Conservation (phyloP, 345 rosid genomes). For the Hypericum perforatum region DNA sequence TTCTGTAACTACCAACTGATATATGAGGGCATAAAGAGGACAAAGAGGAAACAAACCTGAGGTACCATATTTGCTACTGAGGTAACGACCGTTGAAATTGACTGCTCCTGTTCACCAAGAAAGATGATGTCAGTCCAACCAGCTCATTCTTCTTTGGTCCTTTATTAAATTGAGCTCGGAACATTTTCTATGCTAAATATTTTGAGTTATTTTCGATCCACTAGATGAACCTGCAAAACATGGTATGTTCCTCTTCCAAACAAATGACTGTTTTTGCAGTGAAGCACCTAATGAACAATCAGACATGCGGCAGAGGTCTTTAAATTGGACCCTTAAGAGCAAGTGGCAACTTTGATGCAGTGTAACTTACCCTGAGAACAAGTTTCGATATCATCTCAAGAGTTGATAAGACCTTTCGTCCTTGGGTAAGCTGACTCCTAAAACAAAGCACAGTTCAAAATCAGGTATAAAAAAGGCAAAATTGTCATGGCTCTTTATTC, state of each 20-base stretch:
- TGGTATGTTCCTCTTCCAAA: background rate
- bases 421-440: slow-evolving; percentile 79
- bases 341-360: background rate
- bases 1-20: too few relatives aligned
- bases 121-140: background rate
- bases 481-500: background rate
- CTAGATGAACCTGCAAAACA: background rate
- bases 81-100: slow-evolving; percentile 77
- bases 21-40: background rate
- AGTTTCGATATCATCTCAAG: slow-evolving; percentile 75
- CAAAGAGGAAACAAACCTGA: slow-evolving; percentile 44
- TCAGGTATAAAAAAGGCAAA: background rate
- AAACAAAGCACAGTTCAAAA: slow-evolving; percentile 11
- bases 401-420: slow-evolving; percentile 75
- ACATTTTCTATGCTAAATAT: background rate
- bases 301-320: too few relatives aligned
- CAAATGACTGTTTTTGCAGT: background rate
- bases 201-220: background rate
- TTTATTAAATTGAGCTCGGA: too few relatives aligned
- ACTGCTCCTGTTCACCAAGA: slow-evolving; percentile 55
- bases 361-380: slow-evolving; percentile 51
- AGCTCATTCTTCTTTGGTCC: too few relatives aligned
- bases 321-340: too few relatives aligned
- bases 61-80: slow-evolving; percentile 85
- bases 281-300: too few relatives aligned